Base-by-base conservation (phyloP, 345 rosid genomes). In the Rhizophora apiculata region DNA sequence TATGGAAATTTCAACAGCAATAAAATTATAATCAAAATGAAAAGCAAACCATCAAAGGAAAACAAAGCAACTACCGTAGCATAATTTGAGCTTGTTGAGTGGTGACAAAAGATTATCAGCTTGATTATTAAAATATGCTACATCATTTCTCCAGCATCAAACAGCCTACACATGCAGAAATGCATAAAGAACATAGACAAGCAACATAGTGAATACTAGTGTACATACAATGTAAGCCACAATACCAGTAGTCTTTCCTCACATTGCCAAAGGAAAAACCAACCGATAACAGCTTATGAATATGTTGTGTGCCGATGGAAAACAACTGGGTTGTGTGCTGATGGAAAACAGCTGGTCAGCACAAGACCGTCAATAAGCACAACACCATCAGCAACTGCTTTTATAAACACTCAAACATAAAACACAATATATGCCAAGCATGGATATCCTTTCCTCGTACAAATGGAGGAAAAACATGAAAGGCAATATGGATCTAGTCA, bases 211-310 rank as follows among this genome's bases (percentile, higher is more conserved):
- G 52, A 56, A 13, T 10, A 53, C 16, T 3, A 2, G 29, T n/a
- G 48, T 36, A 36, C 13, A 67, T 21, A 37, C 30, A 26, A 74
- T 80, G 69, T 79, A 34, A 22, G 78, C 88, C 84, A 81, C 71
- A 31, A 31, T 31, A 54, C n/a, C 72, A 72, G 78, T 68, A 79
- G 78, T 46, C 56, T 70, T 69, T 22, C 75, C 69, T 72, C 65
- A 60, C 13, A 16, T 8, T 43, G 49, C 18, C 39, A 6, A 67
- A 65, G 75, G 73, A 64, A 80, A 60, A 70, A 29, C 72, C 61
- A 70, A 83, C 76, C 74, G 64, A 68, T 73, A 26, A 76, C 56
- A 82, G 85, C 89, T 85, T 82, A 83, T 79, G 86, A 77, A 57
- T 60, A 75, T 76, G 85, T 82, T 85, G 73, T 74, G 83, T 64